phyloP scores from a whole-genome alignment of 495 filamentous ascomycete genomes.

The Aspergillus campestris region DNA sequence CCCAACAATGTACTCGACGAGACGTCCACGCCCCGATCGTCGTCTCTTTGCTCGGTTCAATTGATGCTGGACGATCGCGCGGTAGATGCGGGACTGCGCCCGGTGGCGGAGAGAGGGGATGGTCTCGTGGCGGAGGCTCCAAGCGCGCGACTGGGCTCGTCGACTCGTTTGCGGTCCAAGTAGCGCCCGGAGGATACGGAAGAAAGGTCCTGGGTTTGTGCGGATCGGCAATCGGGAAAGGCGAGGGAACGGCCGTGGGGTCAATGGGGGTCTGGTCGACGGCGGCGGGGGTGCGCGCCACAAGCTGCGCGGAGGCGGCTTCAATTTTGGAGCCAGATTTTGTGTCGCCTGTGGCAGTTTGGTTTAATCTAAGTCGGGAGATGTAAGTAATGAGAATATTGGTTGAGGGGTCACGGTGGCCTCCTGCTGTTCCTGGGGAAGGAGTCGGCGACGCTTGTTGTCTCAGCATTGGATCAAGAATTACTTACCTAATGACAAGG shows the following conservation, averaged over 20 bases:
- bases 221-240: constrained; percentile 11
- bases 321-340: constrained; percentile 40
- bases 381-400: no score
- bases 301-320: constrained; percentile 25
- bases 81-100: constrained; percentile 67
- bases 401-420: no score
- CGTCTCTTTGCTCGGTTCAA: constrained; percentile 35
- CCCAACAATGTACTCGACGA: constrained; percentile 44
- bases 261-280: constrained; percentile 14
- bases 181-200: constrained; percentile 31
- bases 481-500: no score
- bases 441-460: no score
- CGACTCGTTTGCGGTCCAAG: constrained; percentile 50
- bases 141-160: constrained; percentile 53
- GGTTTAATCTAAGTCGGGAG: not conserved
- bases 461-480: no score
- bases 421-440: no score
- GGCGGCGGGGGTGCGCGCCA: constrained; percentile 18
- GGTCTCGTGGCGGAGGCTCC: constrained; percentile 62
- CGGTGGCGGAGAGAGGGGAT: constrained; percentile 59
- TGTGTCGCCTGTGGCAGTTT: not conserved
- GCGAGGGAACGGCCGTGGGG: constrained; percentile 9
- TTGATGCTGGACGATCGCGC: constrained; percentile 59
- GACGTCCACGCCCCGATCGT: constrained; percentile 21
- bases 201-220: constrained; percentile 14